Evolutionary conservation across 441 rosid species (phyloP), one percentile per base, ranked within the genome.

Genomic region (Macaranga tanarius): DNA sequence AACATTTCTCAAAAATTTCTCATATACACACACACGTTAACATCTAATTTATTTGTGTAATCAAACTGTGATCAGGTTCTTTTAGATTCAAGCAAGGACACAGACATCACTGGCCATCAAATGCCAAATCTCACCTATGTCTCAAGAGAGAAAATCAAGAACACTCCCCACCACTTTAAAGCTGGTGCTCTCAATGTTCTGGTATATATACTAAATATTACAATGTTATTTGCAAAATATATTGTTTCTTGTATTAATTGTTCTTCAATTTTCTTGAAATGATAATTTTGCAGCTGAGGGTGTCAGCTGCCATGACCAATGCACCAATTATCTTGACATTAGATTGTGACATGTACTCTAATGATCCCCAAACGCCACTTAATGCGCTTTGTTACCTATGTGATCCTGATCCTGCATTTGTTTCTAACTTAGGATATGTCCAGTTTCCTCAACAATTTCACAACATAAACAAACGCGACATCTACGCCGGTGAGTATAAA

Each of bases 281-380:
- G 4, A 25, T 40, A 23, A 26, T 64, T 34, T 26, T 65, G 71
- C 73, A 90, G 96, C 73, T 93, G 23, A 83, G 98, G 26, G 96
- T 91, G 8, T 91, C 96, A 2, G 88, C 86, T 1, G 65, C 50
- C 62, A 83, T 93, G 90, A 89, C 88, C 23, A 93, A 93, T 69
- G 82, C 91, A 42, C 85, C 96, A 0, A 61, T 87, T 13, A 72
- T 92, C 44, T 75, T 92, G 76, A 86, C 91, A 17, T 75, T 86
- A 12, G 98, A 93, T 50, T 89, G 98, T 48, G 97, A 92, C 80
- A 89, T 85, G 92, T 81, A 83, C 75, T 92, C 96, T 1, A 93
- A 88, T 57, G 84, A 89, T 66, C 93, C 95, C 0, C 23, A 38
- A 42, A 80, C 95, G 2, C 88, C 82, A 22, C 58, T 70, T 1